Conservation (phyloP, 1,284 basidiomycete genomes). For the Grifola frondosa region DNA sequence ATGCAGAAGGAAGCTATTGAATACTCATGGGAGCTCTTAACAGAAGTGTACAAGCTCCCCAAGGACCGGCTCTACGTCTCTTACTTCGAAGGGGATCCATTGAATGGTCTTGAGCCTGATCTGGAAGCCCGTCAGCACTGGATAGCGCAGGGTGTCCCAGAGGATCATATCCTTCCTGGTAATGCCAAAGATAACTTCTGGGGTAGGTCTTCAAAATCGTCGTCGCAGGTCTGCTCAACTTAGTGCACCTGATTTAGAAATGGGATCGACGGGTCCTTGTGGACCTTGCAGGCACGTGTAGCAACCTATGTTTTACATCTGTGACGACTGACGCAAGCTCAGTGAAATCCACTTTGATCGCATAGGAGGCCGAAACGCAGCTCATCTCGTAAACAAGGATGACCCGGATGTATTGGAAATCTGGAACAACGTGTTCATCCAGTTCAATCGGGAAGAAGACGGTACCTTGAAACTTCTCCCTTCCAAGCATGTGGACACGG, state of each 20-base stretch:
- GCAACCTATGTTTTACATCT: background rate
- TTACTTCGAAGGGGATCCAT: constrained; percentile 93
- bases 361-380: constrained; percentile 91
- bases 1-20: constrained; percentile 85
- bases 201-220: constrained; percentile 61
- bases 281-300: constrained; percentile 84
- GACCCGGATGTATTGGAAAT: constrained; percentile 97
- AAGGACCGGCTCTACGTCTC: constrained; percentile 94
- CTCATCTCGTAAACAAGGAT: constrained; percentile 90
- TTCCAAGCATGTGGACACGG: constrained; percentile 95
- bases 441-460: constrained; percentile 94
- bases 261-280: constrained; percentile 97
- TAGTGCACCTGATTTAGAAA: constrained; percentile 58
- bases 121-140: constrained; percentile 86
- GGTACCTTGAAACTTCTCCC: constrained; percentile 82
- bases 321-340: constrained; percentile 1
- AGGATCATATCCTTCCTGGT: constrained; percentile 90
- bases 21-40: constrained; percentile 95
- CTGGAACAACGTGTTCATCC: constrained; percentile 99
- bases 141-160: constrained; percentile 83
- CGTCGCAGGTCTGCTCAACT: background rate
- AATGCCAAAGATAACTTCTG: constrained; percentile 99
- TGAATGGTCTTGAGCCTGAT: constrained; percentile 88
- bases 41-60: constrained; percentile 84
- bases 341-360: constrained; percentile 97